phyloP scores from a whole-genome alignment of 176 grass and related monocot genomes.

The Carex cristatella region DNA sequence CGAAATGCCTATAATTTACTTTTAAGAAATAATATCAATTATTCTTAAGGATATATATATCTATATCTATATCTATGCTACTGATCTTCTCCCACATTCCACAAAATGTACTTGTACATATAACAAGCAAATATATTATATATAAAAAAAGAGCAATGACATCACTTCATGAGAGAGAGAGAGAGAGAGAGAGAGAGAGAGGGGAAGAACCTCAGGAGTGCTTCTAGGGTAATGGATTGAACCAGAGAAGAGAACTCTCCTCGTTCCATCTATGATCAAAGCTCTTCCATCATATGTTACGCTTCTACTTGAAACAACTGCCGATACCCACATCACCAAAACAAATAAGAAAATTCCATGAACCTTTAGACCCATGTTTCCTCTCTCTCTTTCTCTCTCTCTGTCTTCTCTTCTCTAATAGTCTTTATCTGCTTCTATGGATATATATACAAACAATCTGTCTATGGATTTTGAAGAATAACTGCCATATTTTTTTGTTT shows the following conservation, averaged over 20 bases:
- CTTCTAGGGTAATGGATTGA: slow-evolving; percentile 86
- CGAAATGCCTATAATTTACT: not conserved
- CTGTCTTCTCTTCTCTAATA: not conserved
- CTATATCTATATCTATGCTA: too few relatives aligned
- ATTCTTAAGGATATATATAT: not conserved
- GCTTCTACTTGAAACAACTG: slow-evolving; percentile 7
- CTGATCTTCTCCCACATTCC: not conserved
- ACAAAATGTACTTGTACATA: not conserved
- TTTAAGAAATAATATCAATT: not conserved
- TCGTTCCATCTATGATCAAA: slow-evolving; percentile 48
- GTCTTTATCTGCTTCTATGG: not conserved
- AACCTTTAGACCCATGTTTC: slow-evolving; percentile 25
- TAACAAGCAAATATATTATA: not conserved
- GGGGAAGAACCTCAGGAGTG: slow-evolving; percentile 41
- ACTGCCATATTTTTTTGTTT: not conserved
- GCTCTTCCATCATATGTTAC: slow-evolving; percentile 64
- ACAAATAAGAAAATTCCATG: not conserved
- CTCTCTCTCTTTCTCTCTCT: not conserved
- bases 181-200: not conserved
- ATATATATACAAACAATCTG: not conserved
- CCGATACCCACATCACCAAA: not conserved
- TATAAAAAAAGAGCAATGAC: not conserved
- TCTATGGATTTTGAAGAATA: not conserved
- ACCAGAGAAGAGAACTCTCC: slow-evolving; percentile 71
- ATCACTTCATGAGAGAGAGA: not conserved